phyloP scores from a whole-genome alignment of 768 basidiomycete species.

The Gymnopilus junonius region DNA sequence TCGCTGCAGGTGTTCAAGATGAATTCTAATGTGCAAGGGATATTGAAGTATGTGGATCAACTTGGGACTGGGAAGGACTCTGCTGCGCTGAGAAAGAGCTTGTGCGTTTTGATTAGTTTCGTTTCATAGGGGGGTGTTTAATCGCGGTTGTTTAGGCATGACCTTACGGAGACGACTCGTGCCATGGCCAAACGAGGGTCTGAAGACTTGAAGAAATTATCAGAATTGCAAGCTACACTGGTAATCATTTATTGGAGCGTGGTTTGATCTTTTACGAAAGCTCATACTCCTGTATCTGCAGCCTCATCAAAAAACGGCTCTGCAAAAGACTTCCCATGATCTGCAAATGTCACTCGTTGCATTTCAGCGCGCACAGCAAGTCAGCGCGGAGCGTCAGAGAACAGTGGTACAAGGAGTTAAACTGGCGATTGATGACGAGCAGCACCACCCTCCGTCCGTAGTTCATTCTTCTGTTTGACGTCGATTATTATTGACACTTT shows the following conservation, averaged over 20 bases:
- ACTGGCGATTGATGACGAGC: conserved; percentile 80
- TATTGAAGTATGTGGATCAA: conserved; percentile 95
- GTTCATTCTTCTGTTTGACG: background rate
- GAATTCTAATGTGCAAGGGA: conserved; percentile 95
- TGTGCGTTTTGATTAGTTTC: conserved; percentile 56
- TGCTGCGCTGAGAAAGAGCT: conserved; percentile 73
- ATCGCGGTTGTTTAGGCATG: conserved; percentile 63
- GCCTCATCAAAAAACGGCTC: conserved; percentile 80
- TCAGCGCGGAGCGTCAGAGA: conserved; percentile 88
- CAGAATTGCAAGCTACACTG: conserved; percentile 63
- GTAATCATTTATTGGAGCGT: conserved; percentile 41
- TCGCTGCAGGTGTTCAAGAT: conserved; percentile 98
- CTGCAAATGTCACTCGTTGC: conserved; percentile 87
- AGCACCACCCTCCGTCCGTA: conserved; percentile 35
- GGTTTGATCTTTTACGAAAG: background rate
- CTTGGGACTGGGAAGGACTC: conserved; percentile 87
- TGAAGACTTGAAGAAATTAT: conserved; percentile 90
- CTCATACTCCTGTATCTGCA: conserved; percentile 29
- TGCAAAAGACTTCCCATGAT: conserved; percentile 94
- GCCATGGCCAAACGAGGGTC: conserved; percentile 95
- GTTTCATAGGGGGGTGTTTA: background rate
- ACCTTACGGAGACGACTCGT: conserved; percentile 92
- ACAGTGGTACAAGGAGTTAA: conserved; percentile 88
- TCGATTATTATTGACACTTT: conserved; percentile 7
- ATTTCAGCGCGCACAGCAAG: conserved; percentile 91